These are phyloP conservation scores for Cordyceps sp. DNA, from an alignment of 2,329 filamentous ascomycete species.

Conservation along the genomic window DNA sequence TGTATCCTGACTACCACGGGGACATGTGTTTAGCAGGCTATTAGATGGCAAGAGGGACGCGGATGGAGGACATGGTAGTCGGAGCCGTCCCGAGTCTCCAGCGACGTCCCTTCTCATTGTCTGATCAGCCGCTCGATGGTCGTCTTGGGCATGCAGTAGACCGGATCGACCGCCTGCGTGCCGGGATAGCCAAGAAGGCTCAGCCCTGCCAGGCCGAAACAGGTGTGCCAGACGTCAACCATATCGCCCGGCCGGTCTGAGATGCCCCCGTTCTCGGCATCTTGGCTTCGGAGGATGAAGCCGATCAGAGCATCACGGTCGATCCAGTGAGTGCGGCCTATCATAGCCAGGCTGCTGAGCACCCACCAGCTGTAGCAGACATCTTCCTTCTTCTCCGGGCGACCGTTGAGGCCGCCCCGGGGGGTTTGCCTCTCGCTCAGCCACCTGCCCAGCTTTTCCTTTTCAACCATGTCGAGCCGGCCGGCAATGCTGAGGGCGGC, in stretches of 20 bases:
- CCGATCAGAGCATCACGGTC: constrained; percentile 59
- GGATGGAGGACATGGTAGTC: not conserved
- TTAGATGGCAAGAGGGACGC: constrained; percentile 38
- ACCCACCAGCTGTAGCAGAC: constrained; percentile 99
- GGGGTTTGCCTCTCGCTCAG: constrained; percentile 82
- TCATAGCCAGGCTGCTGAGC: constrained; percentile 76
- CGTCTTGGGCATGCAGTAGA: constrained; percentile 68
- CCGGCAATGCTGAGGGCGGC: constrained; percentile 73
- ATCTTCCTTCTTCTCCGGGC: constrained; percentile 90
- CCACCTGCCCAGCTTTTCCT: constrained; percentile 73
- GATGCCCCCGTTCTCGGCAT: constrained; percentile 67
- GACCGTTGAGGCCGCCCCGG: constrained; percentile 78
- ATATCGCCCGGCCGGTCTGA: constrained; percentile 83
- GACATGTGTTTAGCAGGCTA: too few relatives aligned
- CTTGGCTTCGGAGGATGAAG: constrained; percentile 84
- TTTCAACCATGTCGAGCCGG: constrained; percentile 65
- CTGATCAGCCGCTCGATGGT: constrained; percentile 43
- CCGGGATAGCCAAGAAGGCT: constrained; percentile 68
- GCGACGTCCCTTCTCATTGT: constrained; percentile 8
- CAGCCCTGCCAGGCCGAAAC: constrained; percentile 76
- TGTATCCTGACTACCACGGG: too few relatives aligned
- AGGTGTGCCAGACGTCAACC: constrained; percentile 94
- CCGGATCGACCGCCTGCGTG: constrained; percentile 66
- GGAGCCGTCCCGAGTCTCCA: too few relatives aligned
- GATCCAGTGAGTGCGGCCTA: constrained; percentile 82